Conservation (phyloP, 2,329 filamentous ascomycete genomes). For the Pseudopyrenochaeta lycopersici region DNA sequence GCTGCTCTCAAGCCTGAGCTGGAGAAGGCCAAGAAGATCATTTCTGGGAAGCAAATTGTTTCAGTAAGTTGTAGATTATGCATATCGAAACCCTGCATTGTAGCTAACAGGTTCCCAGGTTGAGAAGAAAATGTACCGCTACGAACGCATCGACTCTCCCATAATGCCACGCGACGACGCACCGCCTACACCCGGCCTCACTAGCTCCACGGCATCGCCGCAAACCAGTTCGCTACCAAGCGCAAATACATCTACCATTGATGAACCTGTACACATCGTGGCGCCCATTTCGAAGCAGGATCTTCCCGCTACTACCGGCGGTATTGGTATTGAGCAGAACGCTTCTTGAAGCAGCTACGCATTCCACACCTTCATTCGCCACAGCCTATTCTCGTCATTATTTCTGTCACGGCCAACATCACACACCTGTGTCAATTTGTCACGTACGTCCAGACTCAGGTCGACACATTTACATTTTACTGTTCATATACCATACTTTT, state of each 20-base stretch:
- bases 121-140: slow-evolving; percentile 60
- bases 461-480: slow-evolving; percentile 27
- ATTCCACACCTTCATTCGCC: slow-evolving; percentile 2
- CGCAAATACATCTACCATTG: slow-evolving; percentile 66
- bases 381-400: background rate
- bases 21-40: slow-evolving; percentile 52
- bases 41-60: slow-evolving; percentile 54
- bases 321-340: slow-evolving; percentile 26
- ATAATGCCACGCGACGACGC: slow-evolving; percentile 33
- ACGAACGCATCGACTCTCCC: slow-evolving; percentile 44
- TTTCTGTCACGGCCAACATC: background rate
- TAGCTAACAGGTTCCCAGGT: slow-evolving; percentile 39
- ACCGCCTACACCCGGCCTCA: slow-evolving; percentile 70
- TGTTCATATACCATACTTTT: slow-evolving; percentile 37
- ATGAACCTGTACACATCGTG: slow-evolving; percentile 49
- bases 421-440: slow-evolving; percentile 3
- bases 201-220: slow-evolving; percentile 74
- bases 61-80: slow-evolving; percentile 36
- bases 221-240: slow-evolving; percentile 73
- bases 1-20: slow-evolving; percentile 56
- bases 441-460: slow-evolving; percentile 12
- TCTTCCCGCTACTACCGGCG: slow-evolving; percentile 13
- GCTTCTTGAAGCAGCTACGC: slow-evolving; percentile 13
- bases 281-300: slow-evolving; percentile 21
- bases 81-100: background rate